Evolutionary conservation across 805 yeast genomes (phyloP).

Genomic region (Diddensiella transvaalensis): DNA sequence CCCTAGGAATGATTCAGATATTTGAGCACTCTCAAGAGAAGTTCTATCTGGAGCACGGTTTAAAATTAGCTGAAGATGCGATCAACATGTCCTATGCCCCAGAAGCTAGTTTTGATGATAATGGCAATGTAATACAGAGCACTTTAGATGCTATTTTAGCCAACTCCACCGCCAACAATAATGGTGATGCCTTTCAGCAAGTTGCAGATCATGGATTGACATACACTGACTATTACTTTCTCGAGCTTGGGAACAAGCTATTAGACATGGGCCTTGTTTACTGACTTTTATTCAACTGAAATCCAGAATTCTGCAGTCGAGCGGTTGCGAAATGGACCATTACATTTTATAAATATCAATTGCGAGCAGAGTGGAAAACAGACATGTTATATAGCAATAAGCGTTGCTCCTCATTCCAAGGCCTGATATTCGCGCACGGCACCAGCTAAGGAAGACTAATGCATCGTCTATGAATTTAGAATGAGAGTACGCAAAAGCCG

Average conservation of each 20-base stretch:
- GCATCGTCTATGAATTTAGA: too few species aligned
- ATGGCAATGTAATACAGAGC: too few species aligned
- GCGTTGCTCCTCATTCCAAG: too few species aligned
- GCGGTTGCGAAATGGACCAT: too few species aligned
- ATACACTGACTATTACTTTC: conserved; percentile 34
- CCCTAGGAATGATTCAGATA: conserved; percentile 29
- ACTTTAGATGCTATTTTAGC: conserved; percentile 31
- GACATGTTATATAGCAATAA: too few species aligned
- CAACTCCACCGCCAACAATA: conserved; percentile 29
- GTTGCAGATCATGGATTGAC: conserved; percentile 30
- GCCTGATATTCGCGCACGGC: too few species aligned
- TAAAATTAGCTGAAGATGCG: conserved; percentile 23
- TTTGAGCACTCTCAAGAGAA: conserved; percentile 20
- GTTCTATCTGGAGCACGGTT: conserved; percentile 22
- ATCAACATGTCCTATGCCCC: conserved; percentile 22
- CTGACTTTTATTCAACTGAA: too few species aligned
- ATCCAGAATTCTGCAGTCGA: too few species aligned
- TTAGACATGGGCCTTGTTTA: conserved; percentile 28
- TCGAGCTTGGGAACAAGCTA: conserved; percentile 31
- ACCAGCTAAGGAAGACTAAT: too few species aligned
- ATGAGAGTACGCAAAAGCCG: too few species aligned
- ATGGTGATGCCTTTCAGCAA: conserved; percentile 22
- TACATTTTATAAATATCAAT: too few species aligned
- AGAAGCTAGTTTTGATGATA: conserved; percentile 8
- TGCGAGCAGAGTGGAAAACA: too few species aligned